phyloP scores from a whole-genome alignment of 169 alveolate species.

The Babesia bovis region DNA sequence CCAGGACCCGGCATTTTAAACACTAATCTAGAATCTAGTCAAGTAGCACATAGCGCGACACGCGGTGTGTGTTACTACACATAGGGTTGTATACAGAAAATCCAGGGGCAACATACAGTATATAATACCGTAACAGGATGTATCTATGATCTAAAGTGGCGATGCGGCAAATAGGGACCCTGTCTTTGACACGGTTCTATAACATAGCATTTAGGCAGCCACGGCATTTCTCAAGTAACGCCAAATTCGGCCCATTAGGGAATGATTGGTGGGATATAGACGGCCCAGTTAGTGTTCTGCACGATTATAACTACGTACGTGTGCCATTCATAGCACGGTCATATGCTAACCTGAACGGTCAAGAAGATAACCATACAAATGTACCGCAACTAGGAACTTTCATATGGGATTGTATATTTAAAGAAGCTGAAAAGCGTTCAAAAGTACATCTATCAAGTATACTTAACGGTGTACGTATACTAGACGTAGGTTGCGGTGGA shows the following conservation, averaged over 20 bases:
- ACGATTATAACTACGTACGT: constrained; percentile 66
- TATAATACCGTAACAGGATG: background rate
- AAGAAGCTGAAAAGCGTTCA: constrained; percentile 25
- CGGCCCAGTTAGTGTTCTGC: constrained; percentile 63
- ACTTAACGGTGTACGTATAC: constrained; percentile 46
- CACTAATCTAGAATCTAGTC: background rate
- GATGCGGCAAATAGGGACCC: too few relatives aligned
- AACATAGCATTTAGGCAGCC: too few relatives aligned
- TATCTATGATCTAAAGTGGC: background rate
- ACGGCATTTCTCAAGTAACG: constrained; percentile 1
- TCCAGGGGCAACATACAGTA: background rate
- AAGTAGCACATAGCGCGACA: too few relatives aligned
- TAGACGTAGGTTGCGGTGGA: constrained; percentile 87
- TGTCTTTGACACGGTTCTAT: too few relatives aligned
- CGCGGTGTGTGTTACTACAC: constrained; percentile 6
- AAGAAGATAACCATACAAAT: background rate
- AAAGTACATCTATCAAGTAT: constrained; percentile 38
- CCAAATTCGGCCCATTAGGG: constrained; percentile 37
- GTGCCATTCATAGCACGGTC: constrained; percentile 66
- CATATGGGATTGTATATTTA: background rate
- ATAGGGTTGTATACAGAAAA: background rate
- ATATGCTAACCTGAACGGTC: constrained; percentile 5
- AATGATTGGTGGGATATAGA: constrained; percentile 65
- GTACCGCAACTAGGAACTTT: background rate
- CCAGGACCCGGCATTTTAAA: constrained; percentile 4